phyloP scores from a whole-genome alignment of 352 stramenopile genomes.

The Peronospora farinosa region DNA sequence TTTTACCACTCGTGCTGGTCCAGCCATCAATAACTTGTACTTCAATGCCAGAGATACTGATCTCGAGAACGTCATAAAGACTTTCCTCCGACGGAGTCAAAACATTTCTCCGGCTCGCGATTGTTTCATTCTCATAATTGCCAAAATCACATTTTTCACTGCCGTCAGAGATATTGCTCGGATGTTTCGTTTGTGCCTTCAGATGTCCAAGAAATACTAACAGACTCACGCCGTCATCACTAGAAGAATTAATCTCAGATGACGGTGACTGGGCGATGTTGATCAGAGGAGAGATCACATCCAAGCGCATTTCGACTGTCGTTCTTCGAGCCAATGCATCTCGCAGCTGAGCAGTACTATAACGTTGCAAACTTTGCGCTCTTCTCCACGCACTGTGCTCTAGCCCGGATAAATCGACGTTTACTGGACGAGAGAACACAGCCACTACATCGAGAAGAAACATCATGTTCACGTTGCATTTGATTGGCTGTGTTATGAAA shows the following conservation, averaged over 20 bases:
- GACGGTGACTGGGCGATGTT: constrained; percentile 56
- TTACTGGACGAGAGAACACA: constrained; percentile 66
- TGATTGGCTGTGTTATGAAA: constrained; percentile 75
- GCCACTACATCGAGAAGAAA: constrained; percentile 59
- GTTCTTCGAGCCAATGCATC: constrained; percentile 63
- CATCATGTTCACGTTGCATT: constrained; percentile 70
- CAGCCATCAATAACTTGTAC: constrained; percentile 48
- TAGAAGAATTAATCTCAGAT: constrained; percentile 9
- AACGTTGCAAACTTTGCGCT: constrained; percentile 70
- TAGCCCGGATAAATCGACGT: constrained; percentile 71
- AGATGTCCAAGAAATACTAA: constrained; percentile 75
- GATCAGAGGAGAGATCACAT: constrained; percentile 77
- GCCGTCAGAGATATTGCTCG: constrained; percentile 14
- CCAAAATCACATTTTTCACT: constrained; percentile 8
- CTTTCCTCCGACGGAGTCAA: constrained; percentile 27
- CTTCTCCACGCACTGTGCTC: constrained; percentile 65
- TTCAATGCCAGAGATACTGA: constrained; percentile 73
- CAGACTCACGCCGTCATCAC: constrained; percentile 37
- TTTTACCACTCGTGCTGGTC: constrained; percentile 7
- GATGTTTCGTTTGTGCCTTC: constrained; percentile 52
- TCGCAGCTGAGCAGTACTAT: constrained; percentile 66
- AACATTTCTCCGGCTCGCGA: constrained; percentile 11
- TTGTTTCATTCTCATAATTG: constrained; percentile 5
- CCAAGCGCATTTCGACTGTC: constrained; percentile 64
- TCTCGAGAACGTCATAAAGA: constrained; percentile 77